phyloP scores from a whole-genome alignment of 257 asterid species.

The Knoxia roxburghii region DNA sequence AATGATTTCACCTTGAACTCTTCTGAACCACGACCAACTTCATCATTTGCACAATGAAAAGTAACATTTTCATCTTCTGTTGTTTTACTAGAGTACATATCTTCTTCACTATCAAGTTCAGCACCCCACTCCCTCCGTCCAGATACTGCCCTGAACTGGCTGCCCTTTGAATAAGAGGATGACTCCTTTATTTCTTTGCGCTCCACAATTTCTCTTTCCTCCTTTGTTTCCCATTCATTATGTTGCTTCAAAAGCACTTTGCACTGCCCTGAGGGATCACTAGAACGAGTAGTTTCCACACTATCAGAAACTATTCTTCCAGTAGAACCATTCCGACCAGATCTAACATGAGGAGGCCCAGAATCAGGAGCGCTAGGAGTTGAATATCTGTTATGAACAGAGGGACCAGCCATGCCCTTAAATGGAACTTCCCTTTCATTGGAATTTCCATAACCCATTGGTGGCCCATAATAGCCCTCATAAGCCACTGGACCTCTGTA shows the following conservation, averaged over 20 bases:
- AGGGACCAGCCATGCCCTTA: conserved; percentile 62
- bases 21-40: conserved; percentile 35
- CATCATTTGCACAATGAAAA: conserved; percentile 28
- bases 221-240: conserved; percentile 46
- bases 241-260: conserved; percentile 43
- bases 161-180: conserved; percentile 32
- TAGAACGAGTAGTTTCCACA: conserved; percentile 41
- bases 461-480: conserved; percentile 87
- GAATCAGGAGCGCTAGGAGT: conserved; percentile 49
- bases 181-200: conserved; percentile 29
- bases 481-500: conserved; percentile 72
- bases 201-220: conserved; percentile 45
- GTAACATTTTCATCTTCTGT: conserved; percentile 29
- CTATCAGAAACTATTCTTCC: conserved; percentile 41
- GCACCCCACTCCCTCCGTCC: conserved; percentile 76
- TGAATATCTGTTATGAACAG: conserved; percentile 56
- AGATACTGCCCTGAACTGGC: conserved; percentile 25
- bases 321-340: conserved; percentile 39
- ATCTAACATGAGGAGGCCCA: conserved; percentile 47
- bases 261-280: conserved; percentile 41
- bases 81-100: conserved; percentile 30
- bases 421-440: conserved; percentile 63
- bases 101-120: conserved; percentile 54
- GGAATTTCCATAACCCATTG: conserved; percentile 64
- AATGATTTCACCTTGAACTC: conserved; percentile 27